Evolutionary conservation across 1,139 yeast genomes (phyloP).

Genomic region (Debaryomyces fabryi): DNA sequence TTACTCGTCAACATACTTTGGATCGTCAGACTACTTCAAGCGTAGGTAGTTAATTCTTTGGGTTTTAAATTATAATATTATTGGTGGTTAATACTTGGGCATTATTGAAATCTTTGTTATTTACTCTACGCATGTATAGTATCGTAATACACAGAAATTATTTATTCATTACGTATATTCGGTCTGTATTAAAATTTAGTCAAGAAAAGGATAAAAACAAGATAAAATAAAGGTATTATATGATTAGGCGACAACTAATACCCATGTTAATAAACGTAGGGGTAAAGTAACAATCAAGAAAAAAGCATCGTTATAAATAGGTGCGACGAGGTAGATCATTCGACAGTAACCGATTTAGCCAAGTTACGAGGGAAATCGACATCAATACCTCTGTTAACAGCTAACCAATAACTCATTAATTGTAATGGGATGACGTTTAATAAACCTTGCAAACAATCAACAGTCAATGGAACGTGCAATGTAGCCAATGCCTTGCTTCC

Average conservation of each 20-base stretch:
- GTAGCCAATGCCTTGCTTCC: slow-evolving; percentile 60
- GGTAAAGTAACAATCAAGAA: background rate
- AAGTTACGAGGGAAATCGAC: slow-evolving; percentile 99
- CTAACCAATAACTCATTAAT: slow-evolving; percentile 96
- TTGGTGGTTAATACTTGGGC: background rate
- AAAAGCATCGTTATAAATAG: background rate
- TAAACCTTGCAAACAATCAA: slow-evolving; percentile 96
- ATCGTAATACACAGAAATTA: background rate
- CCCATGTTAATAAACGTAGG: background rate
- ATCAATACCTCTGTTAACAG: slow-evolving; percentile 92
- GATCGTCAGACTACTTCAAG: slow-evolving; percentile 72
- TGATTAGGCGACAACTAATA: background rate
- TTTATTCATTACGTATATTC: slow-evolving; percentile 5
- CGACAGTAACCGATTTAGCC: slow-evolving; percentile 98
- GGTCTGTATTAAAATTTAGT: slow-evolving; percentile 1
- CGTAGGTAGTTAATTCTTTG: slow-evolving; percentile 33
- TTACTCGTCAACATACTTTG: slow-evolving; percentile 68
- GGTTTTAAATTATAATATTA: slow-evolving; percentile 20
- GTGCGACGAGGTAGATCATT: slow-evolving; percentile 38
- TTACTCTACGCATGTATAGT: background rate
- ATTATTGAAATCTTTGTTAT: background rate
- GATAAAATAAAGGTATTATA: background rate
- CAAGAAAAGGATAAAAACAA: background rate
- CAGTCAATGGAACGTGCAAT: slow-evolving; percentile 91
- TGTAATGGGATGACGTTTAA: slow-evolving; percentile 94